Evolutionary conservation across 192 early-diverging fungal genomes (phyloP), one percentile per base, ranked within the genome.

Genomic region (Coemansia sp.): DNA sequence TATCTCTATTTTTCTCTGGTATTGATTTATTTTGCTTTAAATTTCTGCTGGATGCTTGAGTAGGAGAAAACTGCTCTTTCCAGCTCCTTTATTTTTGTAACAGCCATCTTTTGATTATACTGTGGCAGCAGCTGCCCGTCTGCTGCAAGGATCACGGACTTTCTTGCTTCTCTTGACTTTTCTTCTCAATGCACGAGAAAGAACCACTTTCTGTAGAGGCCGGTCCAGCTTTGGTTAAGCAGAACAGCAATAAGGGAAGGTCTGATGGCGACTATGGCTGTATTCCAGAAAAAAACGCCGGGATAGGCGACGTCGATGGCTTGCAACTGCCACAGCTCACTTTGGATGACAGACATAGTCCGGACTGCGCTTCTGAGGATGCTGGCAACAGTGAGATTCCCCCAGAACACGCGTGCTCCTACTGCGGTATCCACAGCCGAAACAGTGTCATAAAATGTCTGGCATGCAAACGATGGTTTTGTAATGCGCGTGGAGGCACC

Each of bases 401-500:
- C n/a, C 93, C 94, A 0, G 85, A 82, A 42, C 93, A 95, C 68
- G 92, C 93, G 9, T 97, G 95, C 80, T 86, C 86, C 62, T 98
- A 99, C 78, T 99, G 98, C 66, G 95, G 94, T 40, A 90, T 98
- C 66, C 95, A 98, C 68, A 88, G 88, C 58, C 87, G 93, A 18
- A 84, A 86, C 37, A 88, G 93, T 0, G 95, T 98, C 7, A 91
- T 93, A 58, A 94, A 95, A 82, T 99, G 98, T 76, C 87, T 95
- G 40, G 87, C 85, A 0, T 99, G 98, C 83, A 89, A 87, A 58
- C 90, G 92, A 57, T 99, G 96, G 96, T 98, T 99, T 74, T 99
- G 97, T 77, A 99, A 99, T 71, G 87, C 91, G 15, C 88, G 94
- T 41, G 93, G 94, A 26, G 90, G 88, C 63, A 94, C 91, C 1